Percentiles rank a stretch among this genome's conserved stretches.
phyloP scores from a whole-genome alignment of 768 basidiomycete species.

The Lactifluus piperatus region DNA sequence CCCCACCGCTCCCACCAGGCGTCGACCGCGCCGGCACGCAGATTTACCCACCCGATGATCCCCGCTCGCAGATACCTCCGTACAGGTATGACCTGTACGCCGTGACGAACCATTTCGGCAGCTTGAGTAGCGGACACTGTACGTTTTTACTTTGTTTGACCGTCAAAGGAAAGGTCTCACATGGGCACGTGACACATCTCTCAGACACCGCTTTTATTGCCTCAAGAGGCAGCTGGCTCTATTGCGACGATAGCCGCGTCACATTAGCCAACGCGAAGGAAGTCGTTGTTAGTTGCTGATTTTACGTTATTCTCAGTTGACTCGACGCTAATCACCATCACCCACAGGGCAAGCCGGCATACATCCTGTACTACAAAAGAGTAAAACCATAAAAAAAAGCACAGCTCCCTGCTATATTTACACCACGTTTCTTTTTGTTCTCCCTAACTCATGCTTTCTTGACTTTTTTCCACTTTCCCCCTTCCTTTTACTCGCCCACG shows the following conservation, averaged over 20 bases:
- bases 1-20: constrained; percentile 63
- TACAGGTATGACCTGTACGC: constrained; percentile 92
- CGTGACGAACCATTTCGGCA: constrained; percentile 95
- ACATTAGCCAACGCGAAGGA: constrained; percentile 64
- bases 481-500: constrained; percentile 6
- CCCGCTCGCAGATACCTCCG: constrained; percentile 75
- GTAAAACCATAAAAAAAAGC: constrained; percentile 15
- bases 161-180: too few relatives aligned
- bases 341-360: constrained; percentile 57
- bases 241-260: constrained; percentile 90
- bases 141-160: constrained; percentile 28
- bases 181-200: background rate
- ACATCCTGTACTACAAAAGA: constrained; percentile 76
- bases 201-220: constrained; percentile 90
- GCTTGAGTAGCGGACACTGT: constrained; percentile 94
- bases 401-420: background rate
- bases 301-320: constrained; percentile 20
- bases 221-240: constrained; percentile 81
- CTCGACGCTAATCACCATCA: constrained; percentile 2
- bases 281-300: constrained; percentile 61
- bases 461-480: background rate
- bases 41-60: constrained; percentile 43
- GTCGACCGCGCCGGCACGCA: constrained; percentile 38
- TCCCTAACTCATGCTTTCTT: background rate
- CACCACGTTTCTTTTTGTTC: background rate